Conservation (phyloP, 2,329 filamentous ascomycete species). For the Hymenoscyphus infarciens region DNA sequence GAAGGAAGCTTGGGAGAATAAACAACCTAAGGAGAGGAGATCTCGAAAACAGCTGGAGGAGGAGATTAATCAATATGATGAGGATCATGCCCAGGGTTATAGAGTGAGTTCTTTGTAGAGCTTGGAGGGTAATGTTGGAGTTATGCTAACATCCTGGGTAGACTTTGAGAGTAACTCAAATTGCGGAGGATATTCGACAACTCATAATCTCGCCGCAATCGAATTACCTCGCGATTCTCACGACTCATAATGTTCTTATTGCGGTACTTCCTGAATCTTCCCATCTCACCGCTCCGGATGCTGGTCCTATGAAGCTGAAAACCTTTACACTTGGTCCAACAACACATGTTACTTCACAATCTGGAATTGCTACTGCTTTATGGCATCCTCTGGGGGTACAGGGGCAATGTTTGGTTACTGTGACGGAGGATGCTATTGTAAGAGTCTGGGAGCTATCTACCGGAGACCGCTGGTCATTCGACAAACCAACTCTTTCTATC, state of each 20-base stretch:
- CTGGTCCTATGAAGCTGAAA: constrained; percentile 69
- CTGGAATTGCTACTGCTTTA: constrained; percentile 73
- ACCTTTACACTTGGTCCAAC: constrained; percentile 91
- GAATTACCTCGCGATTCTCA: constrained; percentile 80
- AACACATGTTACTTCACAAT: constrained; percentile 82
- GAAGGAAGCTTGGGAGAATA: constrained; percentile 59
- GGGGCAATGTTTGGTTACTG: constrained; percentile 77
- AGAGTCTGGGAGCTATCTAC: constrained; percentile 86
- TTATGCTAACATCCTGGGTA: constrained; percentile 37
- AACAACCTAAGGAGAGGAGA: constrained; percentile 27
- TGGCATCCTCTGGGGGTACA: constrained; percentile 92
- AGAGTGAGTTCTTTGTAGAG: constrained; percentile 40
- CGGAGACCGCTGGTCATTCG: constrained; percentile 83
- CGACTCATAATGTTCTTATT: constrained; percentile 83
- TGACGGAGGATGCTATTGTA: constrained; percentile 84
- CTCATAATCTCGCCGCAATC: constrained; percentile 79
- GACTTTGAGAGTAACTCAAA: constrained; percentile 66
- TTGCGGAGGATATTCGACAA: constrained; percentile 80
- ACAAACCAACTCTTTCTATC: constrained; percentile 75
- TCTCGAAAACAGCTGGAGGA: constrained; percentile 21
- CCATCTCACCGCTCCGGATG: constrained; percentile 68
- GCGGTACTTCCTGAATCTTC: constrained; percentile 78
- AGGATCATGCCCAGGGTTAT: constrained; percentile 42
- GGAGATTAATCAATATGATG: constrained; percentile 28
- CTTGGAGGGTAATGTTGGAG: constrained; percentile 9